These are phyloP conservation scores for Aspergillus avenaceus DNA, from an alignment of 495 filamentous ascomycete species.

Conservation along the genomic window DNA sequence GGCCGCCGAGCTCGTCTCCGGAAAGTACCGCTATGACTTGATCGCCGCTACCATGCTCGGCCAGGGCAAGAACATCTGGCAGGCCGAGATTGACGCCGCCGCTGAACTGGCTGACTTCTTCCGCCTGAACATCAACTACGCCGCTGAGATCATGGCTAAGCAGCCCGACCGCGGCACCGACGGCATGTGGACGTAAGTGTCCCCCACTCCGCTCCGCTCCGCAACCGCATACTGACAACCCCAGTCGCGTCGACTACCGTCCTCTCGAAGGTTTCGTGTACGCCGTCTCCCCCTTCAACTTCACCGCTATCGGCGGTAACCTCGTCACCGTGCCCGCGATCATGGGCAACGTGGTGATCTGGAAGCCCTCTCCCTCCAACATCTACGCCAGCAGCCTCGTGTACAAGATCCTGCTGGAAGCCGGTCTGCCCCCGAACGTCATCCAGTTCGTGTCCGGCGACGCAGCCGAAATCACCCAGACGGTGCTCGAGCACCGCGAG, in stretches of 20 bases:
- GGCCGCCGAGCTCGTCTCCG: slow-evolving; percentile 81
- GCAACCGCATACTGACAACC: not conserved
- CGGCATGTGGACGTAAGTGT: slow-evolving; percentile 65
- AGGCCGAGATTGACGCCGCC: slow-evolving; percentile 93
- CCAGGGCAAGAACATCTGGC: slow-evolving; percentile 96
- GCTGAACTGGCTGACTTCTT: slow-evolving; percentile 91
- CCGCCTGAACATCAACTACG: slow-evolving; percentile 74
- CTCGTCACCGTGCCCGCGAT: too few species aligned
- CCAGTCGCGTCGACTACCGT: slow-evolving; percentile 68
- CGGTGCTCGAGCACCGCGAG: slow-evolving; percentile 62
- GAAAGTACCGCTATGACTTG: slow-evolving; percentile 89
- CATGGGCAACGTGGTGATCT: slow-evolving; percentile 75
- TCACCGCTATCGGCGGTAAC: too few species aligned
- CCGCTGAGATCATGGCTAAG: slow-evolving; percentile 68
- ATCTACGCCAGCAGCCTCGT: slow-evolving; percentile 71
- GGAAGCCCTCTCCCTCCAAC: slow-evolving; percentile 81
- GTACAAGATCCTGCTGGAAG: slow-evolving; percentile 83
- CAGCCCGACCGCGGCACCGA: slow-evolving; percentile 57
- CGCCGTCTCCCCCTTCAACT: slow-evolving; percentile 84
- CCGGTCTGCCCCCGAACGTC: slow-evolving; percentile 73
- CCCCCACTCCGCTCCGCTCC: not conserved
- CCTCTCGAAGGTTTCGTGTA: slow-evolving; percentile 87
- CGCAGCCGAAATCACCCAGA: slow-evolving; percentile 66
- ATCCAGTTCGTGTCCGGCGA: slow-evolving; percentile 82
- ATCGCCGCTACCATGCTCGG: slow-evolving; percentile 94